Evolutionary conservation across 108 stramenopile genomes (phyloP), one percentile per base, ranked within the genome.

Genomic region (Cylindrotheca fusiformis): DNA sequence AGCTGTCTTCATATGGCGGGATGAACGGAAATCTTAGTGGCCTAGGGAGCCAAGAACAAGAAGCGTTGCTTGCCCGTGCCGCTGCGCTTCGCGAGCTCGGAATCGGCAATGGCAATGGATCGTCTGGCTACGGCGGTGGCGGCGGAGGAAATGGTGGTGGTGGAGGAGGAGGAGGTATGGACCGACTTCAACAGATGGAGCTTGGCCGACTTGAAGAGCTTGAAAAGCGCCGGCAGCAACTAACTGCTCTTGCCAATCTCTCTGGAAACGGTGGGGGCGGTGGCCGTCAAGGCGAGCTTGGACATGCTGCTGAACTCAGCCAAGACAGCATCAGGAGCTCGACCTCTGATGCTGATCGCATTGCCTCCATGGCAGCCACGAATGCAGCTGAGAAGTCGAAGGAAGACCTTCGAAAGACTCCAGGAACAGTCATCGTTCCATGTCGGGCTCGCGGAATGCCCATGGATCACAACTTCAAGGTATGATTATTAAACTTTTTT

Each of bases 401-500:
- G 36, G 72, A 71, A 21, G 73, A 79, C 14, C 51, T 67, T 4
- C 63, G 74, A 26, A 74, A 74, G 58, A 63, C 64, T 32, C 78
- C 78, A 22, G 78, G 78, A 22, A 74, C 73, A 29, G 78, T 79
- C 2, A 74, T 83, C 63, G 86, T 92, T 12, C 91, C 91, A 14
- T 92, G 91, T 55, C 75, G 87, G 48, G 87, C 91, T 44, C 65
- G 91, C 10, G 87, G 91, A 22, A 85, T 92, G 84, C 87, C 91
- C 24, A 88, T 88, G 85, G 86, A 88, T 44, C 91, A 92, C 68
- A 89, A 88, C 50, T 92, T 92, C 68, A 86, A 86, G 69, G 75
- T 76, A 61, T 23, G 58, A 48, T n/a, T 14, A 48, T 0, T 52
- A 12, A 17, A 2, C 0, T 52, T 19, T 14, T 0, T 52, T 32